Evolutionary conservation across 163 green algal genomes (phyloP), one percentile per base, ranked within the genome.

Genomic region (Coccomyxa subellipsoidea): DNA sequence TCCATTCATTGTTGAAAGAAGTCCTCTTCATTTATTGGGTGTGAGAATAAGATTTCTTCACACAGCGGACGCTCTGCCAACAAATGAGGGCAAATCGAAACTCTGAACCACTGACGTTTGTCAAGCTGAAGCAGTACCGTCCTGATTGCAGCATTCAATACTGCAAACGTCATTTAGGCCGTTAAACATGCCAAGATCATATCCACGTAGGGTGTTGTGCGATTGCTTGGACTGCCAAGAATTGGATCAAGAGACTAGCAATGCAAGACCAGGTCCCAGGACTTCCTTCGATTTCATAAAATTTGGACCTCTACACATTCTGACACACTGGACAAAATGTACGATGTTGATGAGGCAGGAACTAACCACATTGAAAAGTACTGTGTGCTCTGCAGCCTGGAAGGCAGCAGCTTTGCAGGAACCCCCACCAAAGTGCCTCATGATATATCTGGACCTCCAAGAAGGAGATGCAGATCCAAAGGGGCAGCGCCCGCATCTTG

Each of bases 341-440:
- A n/a, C n/a, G n/a, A n/a, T n/a, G n/a, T n/a, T n/a, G n/a, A n/a
- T 18, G 47, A 12, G 18, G 47, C 47, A 66, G 47, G 18, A 18
- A 66, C 12, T 12, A 18, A 66, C 18, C 18, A 12, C 47, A 66
- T 12, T 12, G 12, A 18, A 66, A 18, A 18, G 47, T 29, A 18
- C 47, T 66, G n/a, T 38, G 5, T 73, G 7, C 66, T 73, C 21
- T 73, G 66, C 66, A 73, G 66, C 66, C 27, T 73, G 66, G 66
- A 73, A 73, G 66, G 73, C 79, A 71, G 47, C 71, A n/a, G 87
- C 83, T 0, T 69, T 76, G 35, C 87, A 86, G 15, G 77, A 86
- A 15, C 85, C 85, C 79, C 83, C 85, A 40, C 80, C 85, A 66
- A 88, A 90, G 81, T 85, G 80, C 37, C 29, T 90, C 25, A 21